Conservation (phyloP, 2,329 filamentous ascomycete genomes). For the Teratosphaeria nubilosa region DNA sequence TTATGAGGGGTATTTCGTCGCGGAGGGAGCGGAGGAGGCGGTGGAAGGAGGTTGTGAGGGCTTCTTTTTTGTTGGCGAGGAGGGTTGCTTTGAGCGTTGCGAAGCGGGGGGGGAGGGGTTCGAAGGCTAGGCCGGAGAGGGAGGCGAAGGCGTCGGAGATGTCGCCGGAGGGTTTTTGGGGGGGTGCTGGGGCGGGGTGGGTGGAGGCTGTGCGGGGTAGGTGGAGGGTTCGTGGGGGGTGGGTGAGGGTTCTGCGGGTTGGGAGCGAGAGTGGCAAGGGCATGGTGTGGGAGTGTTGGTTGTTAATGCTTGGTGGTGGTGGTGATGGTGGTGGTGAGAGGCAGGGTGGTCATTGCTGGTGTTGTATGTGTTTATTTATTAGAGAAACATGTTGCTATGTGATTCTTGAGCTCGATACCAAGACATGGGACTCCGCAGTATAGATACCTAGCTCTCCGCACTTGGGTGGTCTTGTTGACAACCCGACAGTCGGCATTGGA, state of each 20-base stretch:
- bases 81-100: constrained; percentile 36
- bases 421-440: neutral
- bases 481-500: neutral
- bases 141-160: constrained; percentile 43
- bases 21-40: constrained; percentile 33
- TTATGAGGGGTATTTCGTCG: constrained; percentile 36
- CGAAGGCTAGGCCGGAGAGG: constrained; percentile 37
- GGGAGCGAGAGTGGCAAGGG: neutral
- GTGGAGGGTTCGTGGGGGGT: neutral
- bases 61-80: constrained; percentile 38
- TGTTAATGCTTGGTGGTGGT: neutral
- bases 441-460: neutral
- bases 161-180: constrained; percentile 29
- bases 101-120: constrained; percentile 35
- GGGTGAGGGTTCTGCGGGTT: neutral
- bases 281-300: neutral
- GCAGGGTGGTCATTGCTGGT: too few species aligned
- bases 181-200: neutral
- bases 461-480: neutral
- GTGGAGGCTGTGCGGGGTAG: neutral
- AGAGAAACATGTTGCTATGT: too few species aligned
- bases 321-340: too few species aligned
- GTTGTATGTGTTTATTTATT: too few species aligned
- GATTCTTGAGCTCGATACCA: too few species aligned
- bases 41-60: constrained; percentile 37